Base-by-base conservation (phyloP, 2,329 filamentous ascomycete genomes). In the Trichoderma sp. region DNA sequence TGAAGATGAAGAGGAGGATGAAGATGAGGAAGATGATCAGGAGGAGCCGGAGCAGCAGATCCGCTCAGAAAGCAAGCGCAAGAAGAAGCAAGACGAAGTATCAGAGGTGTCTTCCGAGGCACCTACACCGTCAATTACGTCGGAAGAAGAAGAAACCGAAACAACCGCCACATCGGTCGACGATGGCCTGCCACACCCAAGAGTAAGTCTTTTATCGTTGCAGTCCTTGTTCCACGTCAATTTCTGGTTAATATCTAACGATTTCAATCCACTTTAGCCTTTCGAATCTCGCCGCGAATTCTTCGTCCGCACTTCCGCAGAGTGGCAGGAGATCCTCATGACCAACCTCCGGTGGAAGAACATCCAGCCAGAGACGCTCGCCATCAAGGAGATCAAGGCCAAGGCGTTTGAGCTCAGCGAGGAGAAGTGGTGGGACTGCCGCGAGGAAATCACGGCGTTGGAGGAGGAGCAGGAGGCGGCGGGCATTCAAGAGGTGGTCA, bases 371-470 rank as follows among this genome's bases (percentile, higher is more conserved):
- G 92, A 93, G 80, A 87, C 89, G 53, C 87, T 93, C 74, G 86
- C 89, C 0, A 85, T 97, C 78, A 99, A 99, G 85, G 96, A 98
- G 84, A 90, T 98, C 77, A 94, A 97, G 81, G 92, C 95, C 77
- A 91, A 90, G 79, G 96, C 94, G 1, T 99, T 98, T 80, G 92
- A 94, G 79, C 87, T 94, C 74, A 95, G 95, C 53, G 96, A 99
- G 82, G 93, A 95, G 83, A 97, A 97, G 81, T 99, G 96, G 96
- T 99, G 96, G 96, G 96, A 98, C 85, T 94, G 92, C 79, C 89
- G 96, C 77, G 96, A 99, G 84, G 95, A 98, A 83, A 93, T 99
- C 75, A 92, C 91, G 69, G 92, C 90, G 7, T 82, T 98, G 78
- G 96, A 99, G 82, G 95, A 98, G 82, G 95, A 98, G 84, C 94